A percentile compares a stretch with the other conserved stretches of the same genome.
Evolutionary conservation across 768 basidiomycete genomes (phyloP).

Genomic region (Mycena rebaudengoi): DNA sequence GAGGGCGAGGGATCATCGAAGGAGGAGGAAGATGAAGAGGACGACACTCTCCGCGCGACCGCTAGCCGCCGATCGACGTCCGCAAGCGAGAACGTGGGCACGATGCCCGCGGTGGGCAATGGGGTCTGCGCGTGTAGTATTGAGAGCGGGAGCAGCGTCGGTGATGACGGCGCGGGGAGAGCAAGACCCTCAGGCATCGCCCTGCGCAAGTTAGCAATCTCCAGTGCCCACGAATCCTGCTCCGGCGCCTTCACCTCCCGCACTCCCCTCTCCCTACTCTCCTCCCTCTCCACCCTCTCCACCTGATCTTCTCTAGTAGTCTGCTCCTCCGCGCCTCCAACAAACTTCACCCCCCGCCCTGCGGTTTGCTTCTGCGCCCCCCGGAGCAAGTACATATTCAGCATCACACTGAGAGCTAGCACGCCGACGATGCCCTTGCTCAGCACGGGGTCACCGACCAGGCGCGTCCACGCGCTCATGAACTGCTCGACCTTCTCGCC

Average conservation of each 20-base stretch:
- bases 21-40: background rate
- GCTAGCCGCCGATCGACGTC: conserved; percentile 60
- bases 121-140: conserved; percentile 23
- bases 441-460: conserved; percentile 46
- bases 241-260: background rate
- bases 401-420: conserved; percentile 68
- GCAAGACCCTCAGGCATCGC: too few species aligned
- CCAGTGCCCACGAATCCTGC: conserved; percentile 24
- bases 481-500: too few species aligned
- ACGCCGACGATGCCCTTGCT: conserved; percentile 83
- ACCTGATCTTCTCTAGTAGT: too few species aligned
- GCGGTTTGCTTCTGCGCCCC: too few species aligned
- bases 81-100: conserved; percentile 61
- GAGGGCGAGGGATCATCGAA: too few species aligned
- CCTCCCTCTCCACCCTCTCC: conserved; percentile 11
- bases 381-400: conserved; percentile 79
- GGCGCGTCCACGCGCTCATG: conserved; percentile 1
- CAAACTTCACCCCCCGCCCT: conserved; percentile 40
- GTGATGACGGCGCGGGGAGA: background rate
- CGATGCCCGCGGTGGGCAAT: conserved; percentile 10
- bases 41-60: conserved; percentile 6
- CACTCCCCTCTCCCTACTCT: background rate
- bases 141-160: conserved; percentile 1
- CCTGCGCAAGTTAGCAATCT: too few species aligned
- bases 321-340: too few species aligned